These are phyloP conservation scores for Phytophthora capsici DNA, from an alignment of 352 stramenopile genomes.

Conservation along the genomic window DNA sequence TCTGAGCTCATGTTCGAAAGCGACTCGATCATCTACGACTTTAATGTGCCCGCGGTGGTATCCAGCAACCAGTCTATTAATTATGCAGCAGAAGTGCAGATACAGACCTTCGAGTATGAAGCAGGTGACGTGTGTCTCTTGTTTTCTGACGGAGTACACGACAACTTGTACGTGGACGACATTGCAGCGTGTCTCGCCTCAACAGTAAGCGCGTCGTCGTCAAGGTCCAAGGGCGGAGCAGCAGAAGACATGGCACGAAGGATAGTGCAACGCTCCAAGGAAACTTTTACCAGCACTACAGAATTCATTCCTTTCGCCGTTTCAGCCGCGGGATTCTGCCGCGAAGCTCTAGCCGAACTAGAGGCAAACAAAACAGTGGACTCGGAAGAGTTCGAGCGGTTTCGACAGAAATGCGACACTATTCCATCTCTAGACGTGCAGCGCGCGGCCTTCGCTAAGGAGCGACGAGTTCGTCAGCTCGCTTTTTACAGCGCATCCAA, in stretches of 20 bases:
- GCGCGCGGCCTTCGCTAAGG: conserved; percentile 74
- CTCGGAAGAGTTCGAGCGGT: conserved; percentile 70
- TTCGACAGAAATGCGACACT: conserved; percentile 70
- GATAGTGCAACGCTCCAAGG: conserved; percentile 69
- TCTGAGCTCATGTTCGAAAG: conserved; percentile 81
- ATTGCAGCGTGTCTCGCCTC: conserved; percentile 69
- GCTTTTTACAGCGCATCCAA: conserved; percentile 91
- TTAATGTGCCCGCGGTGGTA: conserved; percentile 89
- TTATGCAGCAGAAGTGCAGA: conserved; percentile 71
- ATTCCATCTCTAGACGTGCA: conserved; percentile 75
- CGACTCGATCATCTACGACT: conserved; percentile 91
- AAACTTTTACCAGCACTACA: conserved; percentile 69
- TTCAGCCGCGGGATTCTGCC: conserved; percentile 81
- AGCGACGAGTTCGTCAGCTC: conserved; percentile 85
- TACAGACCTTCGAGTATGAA: conserved; percentile 80
- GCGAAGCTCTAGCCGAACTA: conserved; percentile 79
- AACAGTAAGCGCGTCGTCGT: conserved; percentile 7
- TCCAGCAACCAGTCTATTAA: conserved; percentile 88
- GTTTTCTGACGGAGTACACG: conserved; percentile 89
- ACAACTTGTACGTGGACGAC: conserved; percentile 89
- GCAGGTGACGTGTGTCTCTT: conserved; percentile 79
- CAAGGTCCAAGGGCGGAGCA: conserved; percentile 40
- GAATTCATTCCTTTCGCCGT: conserved; percentile 89
- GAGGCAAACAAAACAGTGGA: conserved; percentile 69
- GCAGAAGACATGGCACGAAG: conserved; percentile 81